phyloP scores from a whole-genome alignment of 805 yeast genomes.

The Metschnikowia lachancei region DNA sequence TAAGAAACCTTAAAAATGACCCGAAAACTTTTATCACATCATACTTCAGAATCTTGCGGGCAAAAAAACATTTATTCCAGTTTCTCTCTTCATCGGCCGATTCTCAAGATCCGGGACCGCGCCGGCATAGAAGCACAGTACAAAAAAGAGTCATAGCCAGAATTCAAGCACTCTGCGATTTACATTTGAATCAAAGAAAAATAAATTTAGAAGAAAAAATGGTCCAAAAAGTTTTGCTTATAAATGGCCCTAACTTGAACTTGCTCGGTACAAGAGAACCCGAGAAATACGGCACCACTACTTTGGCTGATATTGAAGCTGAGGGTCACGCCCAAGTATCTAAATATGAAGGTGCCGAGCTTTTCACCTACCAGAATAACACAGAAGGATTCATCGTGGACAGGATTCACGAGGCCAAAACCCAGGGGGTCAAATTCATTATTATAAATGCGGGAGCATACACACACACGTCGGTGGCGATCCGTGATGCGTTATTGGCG shows the following conservation, averaged over 20 bases:
- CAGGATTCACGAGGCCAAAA: constrained; percentile 46
- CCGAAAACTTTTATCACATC: neutral
- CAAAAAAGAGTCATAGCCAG: constrained; percentile 5
- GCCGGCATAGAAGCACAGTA: constrained; percentile 8
- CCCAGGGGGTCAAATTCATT: constrained; percentile 43
- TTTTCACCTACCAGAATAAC: constrained; percentile 41
- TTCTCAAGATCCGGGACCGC: neutral
- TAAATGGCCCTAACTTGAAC: constrained; percentile 51
- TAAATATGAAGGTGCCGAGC: constrained; percentile 31
- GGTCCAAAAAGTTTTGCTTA: constrained; percentile 43
- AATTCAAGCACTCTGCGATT: neutral
- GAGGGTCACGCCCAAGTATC: constrained; percentile 35
- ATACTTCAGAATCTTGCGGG: neutral
- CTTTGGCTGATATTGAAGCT: constrained; percentile 42
- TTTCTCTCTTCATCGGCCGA: neutral
- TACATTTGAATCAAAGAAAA: neutral
- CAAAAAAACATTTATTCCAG: neutral
- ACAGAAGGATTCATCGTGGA: constrained; percentile 48
- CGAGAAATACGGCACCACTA: constrained; percentile 49
- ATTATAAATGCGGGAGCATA: constrained; percentile 53
- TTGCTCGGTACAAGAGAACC: constrained; percentile 45
- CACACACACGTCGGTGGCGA: constrained; percentile 50
- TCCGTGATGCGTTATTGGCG: constrained; percentile 49
- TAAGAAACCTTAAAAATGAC: neutral
- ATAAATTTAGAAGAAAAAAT: constrained; percentile 15